Evolutionary conservation across 108 stramenopile species (phyloP).

Genomic region (Fistulifera pelliculosa): DNA sequence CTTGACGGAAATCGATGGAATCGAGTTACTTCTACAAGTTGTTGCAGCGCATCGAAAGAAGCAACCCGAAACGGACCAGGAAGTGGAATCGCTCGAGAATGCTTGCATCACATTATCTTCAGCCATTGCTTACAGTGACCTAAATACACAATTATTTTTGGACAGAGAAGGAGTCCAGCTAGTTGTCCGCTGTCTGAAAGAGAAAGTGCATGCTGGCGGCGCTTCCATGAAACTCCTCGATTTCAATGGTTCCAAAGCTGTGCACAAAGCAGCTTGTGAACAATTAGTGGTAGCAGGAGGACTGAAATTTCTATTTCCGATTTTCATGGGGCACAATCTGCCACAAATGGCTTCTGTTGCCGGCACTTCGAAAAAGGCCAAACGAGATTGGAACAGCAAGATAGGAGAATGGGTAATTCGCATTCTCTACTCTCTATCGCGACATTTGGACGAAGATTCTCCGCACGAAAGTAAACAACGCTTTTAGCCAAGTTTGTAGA

Average conservation of each 20-base stretch:
- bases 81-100: constrained; percentile 69
- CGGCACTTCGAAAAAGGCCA: constrained; percentile 36
- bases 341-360: constrained; percentile 47
- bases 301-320: constrained; percentile 59
- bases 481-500: constrained; percentile 67
- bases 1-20: constrained; percentile 34
- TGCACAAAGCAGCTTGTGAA: constrained; percentile 49
- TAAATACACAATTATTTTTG: constrained; percentile 53
- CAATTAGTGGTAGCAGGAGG: constrained; percentile 48
- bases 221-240: constrained; percentile 47
- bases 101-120: constrained; percentile 29
- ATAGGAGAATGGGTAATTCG: constrained; percentile 46
- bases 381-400: constrained; percentile 45
- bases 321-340: constrained; percentile 46
- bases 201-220: constrained; percentile 64
- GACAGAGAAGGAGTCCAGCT: constrained; percentile 63
- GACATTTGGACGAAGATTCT: constrained; percentile 47
- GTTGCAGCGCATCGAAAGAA: constrained; percentile 49
- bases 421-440: constrained; percentile 53
- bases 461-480: constrained; percentile 55
- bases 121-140: constrained; percentile 35
- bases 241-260: constrained; percentile 30
- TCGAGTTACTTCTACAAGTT: constrained; percentile 51
- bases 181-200: constrained; percentile 61
- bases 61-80: constrained; percentile 54